Conservation (phyloP, 805 yeast species). For the Candida fluviatilis region DNA sequence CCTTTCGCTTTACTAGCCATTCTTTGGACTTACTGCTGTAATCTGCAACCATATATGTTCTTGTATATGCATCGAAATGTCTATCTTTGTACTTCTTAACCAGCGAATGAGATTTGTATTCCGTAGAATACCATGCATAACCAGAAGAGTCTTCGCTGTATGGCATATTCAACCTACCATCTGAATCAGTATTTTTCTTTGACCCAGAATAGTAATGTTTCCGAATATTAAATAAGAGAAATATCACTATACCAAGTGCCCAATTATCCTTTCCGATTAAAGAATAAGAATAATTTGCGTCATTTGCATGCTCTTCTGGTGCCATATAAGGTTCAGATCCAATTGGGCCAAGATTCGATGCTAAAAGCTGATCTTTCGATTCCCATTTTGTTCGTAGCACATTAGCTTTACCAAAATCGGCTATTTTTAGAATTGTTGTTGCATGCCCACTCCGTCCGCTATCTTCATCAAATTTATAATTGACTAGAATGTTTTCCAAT, state of each 20-base stretch:
- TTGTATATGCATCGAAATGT: slow-evolving; percentile 37
- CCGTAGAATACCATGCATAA: slow-evolving; percentile 33
- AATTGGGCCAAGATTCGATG: slow-evolving; percentile 63
- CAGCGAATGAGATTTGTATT: slow-evolving; percentile 11
- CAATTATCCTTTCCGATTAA: slow-evolving; percentile 70
- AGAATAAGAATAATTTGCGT: slow-evolving; percentile 4
- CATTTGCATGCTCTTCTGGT: slow-evolving; percentile 71
- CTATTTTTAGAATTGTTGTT: slow-evolving; percentile 21
- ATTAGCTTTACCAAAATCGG: slow-evolving; percentile 89
- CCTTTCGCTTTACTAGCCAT: slow-evolving; percentile 31
- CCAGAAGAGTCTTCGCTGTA: slow-evolving; percentile 16
- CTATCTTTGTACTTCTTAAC: slow-evolving; percentile 23
- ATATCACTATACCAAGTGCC: slow-evolving; percentile 66
- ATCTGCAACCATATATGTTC: slow-evolving; percentile 40
- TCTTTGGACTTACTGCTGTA: slow-evolving; percentile 25
- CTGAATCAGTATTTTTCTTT: slow-evolving; percentile 6
- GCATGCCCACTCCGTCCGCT: slow-evolving; percentile 6
- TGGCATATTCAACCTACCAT: slow-evolving; percentile 5
- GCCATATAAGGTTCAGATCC: slow-evolving; percentile 92
- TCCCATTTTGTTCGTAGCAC: slow-evolving; percentile 91
- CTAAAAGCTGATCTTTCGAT: slow-evolving; percentile 39
- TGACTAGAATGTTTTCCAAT: slow-evolving; percentile 75
- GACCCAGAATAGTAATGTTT: slow-evolving; percentile 19
- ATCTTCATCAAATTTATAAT: slow-evolving; percentile 5
- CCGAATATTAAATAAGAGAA: slow-evolving; percentile 26